phyloP scores from a whole-genome alignment of 345 rosid genomes.

The Populus alba region DNA sequence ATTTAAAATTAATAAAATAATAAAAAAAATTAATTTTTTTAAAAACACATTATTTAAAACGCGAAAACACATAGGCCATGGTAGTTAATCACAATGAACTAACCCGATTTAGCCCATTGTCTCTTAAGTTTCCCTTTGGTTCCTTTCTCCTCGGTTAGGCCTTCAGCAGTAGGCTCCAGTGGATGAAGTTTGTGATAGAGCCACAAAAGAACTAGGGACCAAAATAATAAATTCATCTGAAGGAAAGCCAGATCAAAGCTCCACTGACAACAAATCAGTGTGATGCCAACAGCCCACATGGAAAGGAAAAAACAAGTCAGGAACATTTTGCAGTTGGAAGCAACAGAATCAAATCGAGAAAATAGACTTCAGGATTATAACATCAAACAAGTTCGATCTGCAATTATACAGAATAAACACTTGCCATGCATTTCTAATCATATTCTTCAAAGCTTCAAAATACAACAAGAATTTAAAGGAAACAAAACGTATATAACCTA shows the following conservation, averaged over 20 bases:
- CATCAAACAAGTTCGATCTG: background rate
- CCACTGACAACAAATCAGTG: background rate
- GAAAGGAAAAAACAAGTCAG: background rate
- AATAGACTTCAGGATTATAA: background rate
- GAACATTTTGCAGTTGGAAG: background rate
- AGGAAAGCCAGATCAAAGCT: background rate
- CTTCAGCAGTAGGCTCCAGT: too few species aligned
- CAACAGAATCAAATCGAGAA: background rate
- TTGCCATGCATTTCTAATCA: background rate
- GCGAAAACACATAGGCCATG: too few species aligned
- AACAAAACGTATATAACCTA: background rate
- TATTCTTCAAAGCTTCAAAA: background rate
- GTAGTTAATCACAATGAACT: too few species aligned
- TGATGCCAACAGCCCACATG: background rate
- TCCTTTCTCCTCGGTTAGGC: too few species aligned
- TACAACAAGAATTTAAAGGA: background rate
- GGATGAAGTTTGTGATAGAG: too few species aligned
- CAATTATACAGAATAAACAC: background rate
- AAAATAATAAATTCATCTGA: background rate
- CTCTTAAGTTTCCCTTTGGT: too few species aligned
- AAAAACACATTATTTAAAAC: too few species aligned
- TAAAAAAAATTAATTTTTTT: too few species aligned
- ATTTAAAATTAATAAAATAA: too few species aligned
- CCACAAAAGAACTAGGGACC: too few species aligned
- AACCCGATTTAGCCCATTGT: too few species aligned